A percentile compares a stretch with the other conserved stretches of the same genome.
These are phyloP conservation scores for Strobilomyces dryophilus DNA, from an alignment of 768 basidiomycete species.

Conservation along the genomic window DNA sequence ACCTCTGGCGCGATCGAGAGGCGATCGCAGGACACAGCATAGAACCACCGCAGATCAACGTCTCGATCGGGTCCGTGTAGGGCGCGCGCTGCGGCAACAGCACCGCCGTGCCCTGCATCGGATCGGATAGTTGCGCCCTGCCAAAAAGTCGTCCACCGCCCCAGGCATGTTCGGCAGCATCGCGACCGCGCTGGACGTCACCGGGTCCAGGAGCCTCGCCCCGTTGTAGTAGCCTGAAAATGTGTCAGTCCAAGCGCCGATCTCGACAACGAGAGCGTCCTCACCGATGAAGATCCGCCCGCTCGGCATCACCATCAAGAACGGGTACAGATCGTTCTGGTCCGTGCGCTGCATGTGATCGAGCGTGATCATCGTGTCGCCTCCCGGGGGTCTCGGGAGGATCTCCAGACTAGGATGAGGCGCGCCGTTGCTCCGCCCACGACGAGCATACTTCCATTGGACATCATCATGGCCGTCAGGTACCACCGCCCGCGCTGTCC, in stretches of 20 bases:
- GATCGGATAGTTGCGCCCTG: slow-evolving; percentile 78
- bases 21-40: slow-evolving; percentile 46
- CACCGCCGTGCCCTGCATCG: slow-evolving; percentile 67
- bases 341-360: slow-evolving; percentile 70
- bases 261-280: background rate
- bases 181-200: slow-evolving; percentile 56
- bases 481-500: slow-evolving; percentile 68
- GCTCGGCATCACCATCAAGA: slow-evolving; percentile 67
- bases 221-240: slow-evolving; percentile 71
- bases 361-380: slow-evolving; percentile 54
- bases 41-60: slow-evolving; percentile 77
- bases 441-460: slow-evolving; percentile 72
- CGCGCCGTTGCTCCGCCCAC: slow-evolving; percentile 66
- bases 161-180: slow-evolving; percentile 72
- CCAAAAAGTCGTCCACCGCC: slow-evolving; percentile 66
- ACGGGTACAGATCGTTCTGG: slow-evolving; percentile 79
- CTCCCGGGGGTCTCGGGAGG: slow-evolving; percentile 63
- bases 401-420: slow-evolving; percentile 70
- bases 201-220: slow-evolving; percentile 68
- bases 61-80: slow-evolving; percentile 65
- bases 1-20: slow-evolving; percentile 59
- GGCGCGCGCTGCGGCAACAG: slow-evolving; percentile 68
- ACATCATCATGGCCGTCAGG: slow-evolving; percentile 59
- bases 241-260: background rate
- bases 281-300: slow-evolving; percentile 68